phyloP scores from a whole-genome alignment of 805 yeast genomes.

The Ogataea nonfermentans region DNA sequence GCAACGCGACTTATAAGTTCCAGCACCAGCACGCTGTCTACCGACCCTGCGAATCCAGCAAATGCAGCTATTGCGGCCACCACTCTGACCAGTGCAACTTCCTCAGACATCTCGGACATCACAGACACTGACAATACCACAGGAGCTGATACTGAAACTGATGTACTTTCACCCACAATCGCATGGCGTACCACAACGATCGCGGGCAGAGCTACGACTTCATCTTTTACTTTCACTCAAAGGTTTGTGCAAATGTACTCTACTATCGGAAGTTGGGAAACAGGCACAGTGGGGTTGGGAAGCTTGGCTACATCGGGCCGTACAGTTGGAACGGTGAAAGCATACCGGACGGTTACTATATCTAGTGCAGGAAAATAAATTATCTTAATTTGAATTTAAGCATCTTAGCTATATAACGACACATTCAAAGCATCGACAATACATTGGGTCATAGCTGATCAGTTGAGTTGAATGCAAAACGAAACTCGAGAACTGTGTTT shows the following conservation, averaged over 20 bases:
- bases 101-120: slow-evolving; percentile 7
- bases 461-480: slow-evolving; percentile 9
- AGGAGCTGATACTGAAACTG: slow-evolving; percentile 28
- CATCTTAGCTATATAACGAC: slow-evolving; percentile 14
- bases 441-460: slow-evolving; percentile 10
- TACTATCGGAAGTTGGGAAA: slow-evolving; percentile 43
- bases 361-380: slow-evolving; percentile 9
- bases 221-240: slow-evolving; percentile 51
- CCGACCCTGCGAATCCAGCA: no score
- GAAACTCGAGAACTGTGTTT: slow-evolving; percentile 11
- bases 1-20: no score
- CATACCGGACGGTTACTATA: slow-evolving; percentile 42
- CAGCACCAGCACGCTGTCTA: no score
- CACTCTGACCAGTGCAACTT: slow-evolving; percentile 20
- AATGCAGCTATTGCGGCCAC: slow-evolving; percentile 8
- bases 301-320: slow-evolving; percentile 48
- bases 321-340: slow-evolving; percentile 56
- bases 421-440: slow-evolving; percentile 10
- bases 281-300: slow-evolving; percentile 81
- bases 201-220: slow-evolving; percentile 53
- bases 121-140: slow-evolving; percentile 1
- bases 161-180: slow-evolving; percentile 17
- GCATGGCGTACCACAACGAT: slow-evolving; percentile 27
- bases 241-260: slow-evolving; percentile 43
- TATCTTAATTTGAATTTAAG: slow-evolving; percentile 7